Base-by-base conservation (phyloP, 345 rosid genomes). In the Brassica nigra region DNA sequence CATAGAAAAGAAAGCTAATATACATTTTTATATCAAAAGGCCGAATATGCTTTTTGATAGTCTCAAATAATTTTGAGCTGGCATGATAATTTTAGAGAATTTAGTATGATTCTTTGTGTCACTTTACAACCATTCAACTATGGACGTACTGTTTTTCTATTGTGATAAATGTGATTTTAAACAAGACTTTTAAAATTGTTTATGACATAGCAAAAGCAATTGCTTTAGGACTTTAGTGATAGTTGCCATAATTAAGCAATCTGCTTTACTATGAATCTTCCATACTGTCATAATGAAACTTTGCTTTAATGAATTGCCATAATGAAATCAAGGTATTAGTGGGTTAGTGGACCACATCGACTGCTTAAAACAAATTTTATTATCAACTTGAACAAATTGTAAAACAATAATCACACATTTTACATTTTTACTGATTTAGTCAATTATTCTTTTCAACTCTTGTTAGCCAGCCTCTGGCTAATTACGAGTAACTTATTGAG, bases 291-390 rank as follows among this genome's bases (percentile, higher is more conserved):
- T 59, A 8, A 23, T 59, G 15, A 9, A 31, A 18, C 27, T 14
- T 52, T 34, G 36, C 71, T 8, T 75, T 65, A 54, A 64, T 36
- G 66, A 55, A 31, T n/a, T 67, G 47, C 47, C 61, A 39, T 9
- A 10, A 54, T 64, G 55, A 28, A 37, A 65, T 11, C 49, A 64
- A 37, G 5, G 0, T 58, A 37, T 65, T 55, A 71, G 77, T 71
- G 67, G 67, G 58, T 65, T 39, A 4, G 57, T 49, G 57, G 18
- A 64, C 67, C 58, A 76, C 72, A 78, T 42, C 20, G 5, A 52
- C 61, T 47, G 34, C 23, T 49, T 20, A 8, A 70, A 49, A 47
- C 57, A 49, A 49, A 49, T 49, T 14, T 49, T 49, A 49, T 4
- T 49, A 49, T 49, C 57, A 49, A 8, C 23, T 33, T 23, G n/a